Percentiles rank a stretch among this genome's conserved stretches.
Conservation (phyloP, 495 filamentous ascomycete genomes). For the Penicilliopsis zonata region DNA sequence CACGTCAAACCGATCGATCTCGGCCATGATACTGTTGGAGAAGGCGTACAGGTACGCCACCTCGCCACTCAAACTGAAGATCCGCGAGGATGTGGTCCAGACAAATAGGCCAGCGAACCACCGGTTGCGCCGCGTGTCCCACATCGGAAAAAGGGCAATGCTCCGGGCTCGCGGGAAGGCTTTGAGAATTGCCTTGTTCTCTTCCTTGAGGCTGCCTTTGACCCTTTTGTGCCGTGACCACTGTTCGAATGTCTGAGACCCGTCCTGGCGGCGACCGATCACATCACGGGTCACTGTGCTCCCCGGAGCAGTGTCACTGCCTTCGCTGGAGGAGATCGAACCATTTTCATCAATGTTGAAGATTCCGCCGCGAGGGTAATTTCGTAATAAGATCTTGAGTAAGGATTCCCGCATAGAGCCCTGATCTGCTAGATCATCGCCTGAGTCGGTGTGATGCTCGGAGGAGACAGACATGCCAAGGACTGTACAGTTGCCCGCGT, state of each 20-base stretch:
- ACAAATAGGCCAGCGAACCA: conserved; percentile 51
- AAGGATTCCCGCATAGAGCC: conserved; percentile 13
- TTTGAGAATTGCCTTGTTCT: conserved; percentile 11
- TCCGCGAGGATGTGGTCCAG: conserved; percentile 35
- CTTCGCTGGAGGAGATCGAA: conserved; percentile 13
- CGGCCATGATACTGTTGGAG: conserved; percentile 49
- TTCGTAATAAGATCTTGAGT: conserved; percentile 20
- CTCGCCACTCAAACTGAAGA: conserved; percentile 30
- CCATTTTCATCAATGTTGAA: conserved; percentile 41
- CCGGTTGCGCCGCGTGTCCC: conserved; percentile 42
- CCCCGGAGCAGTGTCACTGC: conserved; percentile 6
- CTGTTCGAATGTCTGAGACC: conserved; percentile 13
- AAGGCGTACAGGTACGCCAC: conserved; percentile 42
- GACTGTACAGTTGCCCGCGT: conserved; percentile 2
- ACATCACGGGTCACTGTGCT: not conserved
- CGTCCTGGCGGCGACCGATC: conserved; percentile 6
- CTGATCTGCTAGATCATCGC: conserved; percentile 11
- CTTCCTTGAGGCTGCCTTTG: conserved; percentile 5
- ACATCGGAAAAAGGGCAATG: conserved; percentile 35
- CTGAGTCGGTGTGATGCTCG: too few species aligned
- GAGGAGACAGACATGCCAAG: conserved; percentile 11
- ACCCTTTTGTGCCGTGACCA: conserved; percentile 18
- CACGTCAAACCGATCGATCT: conserved; percentile 41
- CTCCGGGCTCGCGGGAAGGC: conserved; percentile 12
- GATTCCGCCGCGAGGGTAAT: conserved; percentile 48